These are phyloP conservation scores for Venturia carpophila DNA, from an alignment of 2,329 filamentous ascomycete genomes.

Conservation along the genomic window DNA sequence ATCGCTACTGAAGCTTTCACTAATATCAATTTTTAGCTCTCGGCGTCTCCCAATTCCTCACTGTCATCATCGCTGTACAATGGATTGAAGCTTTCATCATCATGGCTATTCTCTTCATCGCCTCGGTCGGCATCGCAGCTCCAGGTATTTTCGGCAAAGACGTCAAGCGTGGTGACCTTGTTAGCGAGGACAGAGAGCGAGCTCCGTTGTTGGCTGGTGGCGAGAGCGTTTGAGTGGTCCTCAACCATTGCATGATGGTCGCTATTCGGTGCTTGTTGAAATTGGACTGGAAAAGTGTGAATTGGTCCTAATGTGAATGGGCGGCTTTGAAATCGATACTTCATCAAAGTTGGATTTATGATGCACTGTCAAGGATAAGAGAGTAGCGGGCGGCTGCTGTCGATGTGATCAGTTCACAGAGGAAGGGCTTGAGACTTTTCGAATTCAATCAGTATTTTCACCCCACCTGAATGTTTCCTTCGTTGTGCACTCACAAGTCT, in stretches of 20 bases:
- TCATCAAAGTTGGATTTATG: neutral
- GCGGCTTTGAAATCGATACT: constrained; percentile 7
- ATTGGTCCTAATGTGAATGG: neutral
- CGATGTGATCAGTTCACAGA: neutral
- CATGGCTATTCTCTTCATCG: constrained; percentile 64
- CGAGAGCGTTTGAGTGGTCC: neutral
- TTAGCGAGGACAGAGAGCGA: constrained; percentile 45
- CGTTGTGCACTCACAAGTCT: too few relatives aligned
- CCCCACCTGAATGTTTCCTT: too few relatives aligned
- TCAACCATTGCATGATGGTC: neutral
- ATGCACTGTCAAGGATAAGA: neutral
- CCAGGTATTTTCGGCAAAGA: constrained; percentile 54
- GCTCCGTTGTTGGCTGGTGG: constrained; percentile 39
- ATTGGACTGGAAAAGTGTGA: neutral
- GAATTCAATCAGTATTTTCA: neutral
- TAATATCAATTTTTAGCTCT: constrained; percentile 42
- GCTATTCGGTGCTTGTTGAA: neutral
- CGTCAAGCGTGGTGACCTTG: constrained; percentile 40
- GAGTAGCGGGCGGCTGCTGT: neutral
- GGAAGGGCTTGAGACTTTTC: neutral
- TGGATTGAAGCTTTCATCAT: constrained; percentile 90
- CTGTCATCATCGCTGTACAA: constrained; percentile 68
- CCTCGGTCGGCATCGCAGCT: constrained; percentile 57
- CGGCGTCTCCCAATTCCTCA: constrained; percentile 67
- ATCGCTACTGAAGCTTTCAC: neutral